Conservation (phyloP, 164 flowering plant genomes). For the Annona squamosa region DNA sequence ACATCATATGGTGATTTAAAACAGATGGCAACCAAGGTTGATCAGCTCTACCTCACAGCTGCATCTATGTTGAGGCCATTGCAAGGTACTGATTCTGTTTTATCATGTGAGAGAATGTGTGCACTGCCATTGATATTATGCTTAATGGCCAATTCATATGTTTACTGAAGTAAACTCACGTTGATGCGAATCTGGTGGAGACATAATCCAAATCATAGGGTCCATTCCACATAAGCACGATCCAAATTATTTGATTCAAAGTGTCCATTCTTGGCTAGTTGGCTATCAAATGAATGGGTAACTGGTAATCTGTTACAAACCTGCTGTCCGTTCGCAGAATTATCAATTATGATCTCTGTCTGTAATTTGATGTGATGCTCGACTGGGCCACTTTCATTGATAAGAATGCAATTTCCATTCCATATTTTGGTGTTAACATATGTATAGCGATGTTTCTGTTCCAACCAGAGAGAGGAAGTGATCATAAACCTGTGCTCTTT, state of each 20-base stretch:
- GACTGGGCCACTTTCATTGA: not conserved
- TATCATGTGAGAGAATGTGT: not conserved
- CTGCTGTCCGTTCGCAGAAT: not conserved
- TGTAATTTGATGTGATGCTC: not conserved
- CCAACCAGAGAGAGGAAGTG: not conserved
- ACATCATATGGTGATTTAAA: slow-evolving; percentile 62
- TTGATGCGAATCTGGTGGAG: too few relatives aligned
- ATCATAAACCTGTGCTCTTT: not conserved
- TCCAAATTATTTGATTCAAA: not conserved
- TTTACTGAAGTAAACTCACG: too few relatives aligned
- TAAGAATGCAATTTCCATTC: not conserved
- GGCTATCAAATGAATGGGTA: not conserved
- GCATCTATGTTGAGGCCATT: slow-evolving; percentile 57
- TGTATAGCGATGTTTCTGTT: not conserved
- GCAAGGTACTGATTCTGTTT: slow-evolving; percentile 39
- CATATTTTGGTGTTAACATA: too few relatives aligned
- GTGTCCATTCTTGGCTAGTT: not conserved
- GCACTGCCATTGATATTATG: not conserved
- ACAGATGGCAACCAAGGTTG: slow-evolving; percentile 66
- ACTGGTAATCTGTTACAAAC: not conserved
- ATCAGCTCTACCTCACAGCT: slow-evolving; percentile 66
- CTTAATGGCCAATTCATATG: too few relatives aligned
- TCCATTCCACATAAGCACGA: not conserved
- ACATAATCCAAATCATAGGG: not conserved
- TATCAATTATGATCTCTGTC: not conserved